Conservation (phyloP, 306 rosid species). For the Quercus mongolica region DNA sequence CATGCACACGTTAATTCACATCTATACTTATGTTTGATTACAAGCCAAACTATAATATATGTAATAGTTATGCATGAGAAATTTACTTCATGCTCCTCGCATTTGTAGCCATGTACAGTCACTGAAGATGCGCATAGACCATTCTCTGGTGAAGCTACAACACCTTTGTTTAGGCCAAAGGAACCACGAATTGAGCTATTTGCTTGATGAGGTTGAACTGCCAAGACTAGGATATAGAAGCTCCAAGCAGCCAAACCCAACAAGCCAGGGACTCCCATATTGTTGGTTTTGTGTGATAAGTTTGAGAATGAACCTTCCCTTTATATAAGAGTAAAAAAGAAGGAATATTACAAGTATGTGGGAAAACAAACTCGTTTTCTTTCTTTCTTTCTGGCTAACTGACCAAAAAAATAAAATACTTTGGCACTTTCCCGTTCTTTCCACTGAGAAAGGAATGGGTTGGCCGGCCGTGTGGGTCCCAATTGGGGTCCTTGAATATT, state of each 20-base stretch:
- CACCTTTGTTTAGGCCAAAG: slow-evolving; percentile 8
- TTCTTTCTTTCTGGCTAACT: not conserved
- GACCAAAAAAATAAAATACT: too few relatives aligned
- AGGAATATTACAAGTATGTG: not conserved
- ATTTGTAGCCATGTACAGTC: slow-evolving; percentile 61
- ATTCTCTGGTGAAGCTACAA: not conserved
- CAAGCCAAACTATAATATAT: not conserved
- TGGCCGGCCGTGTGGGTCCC: slow-evolving; percentile 16
- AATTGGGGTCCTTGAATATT: not conserved
- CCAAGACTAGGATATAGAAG: slow-evolving; percentile 24
- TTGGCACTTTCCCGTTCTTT: slow-evolving; percentile 12
- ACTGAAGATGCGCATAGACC: slow-evolving; percentile 74
- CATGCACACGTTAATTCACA: not conserved
- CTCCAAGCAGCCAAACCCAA: slow-evolving; percentile 19
- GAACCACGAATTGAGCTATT: slow-evolving; percentile 26
- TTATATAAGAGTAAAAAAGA: not conserved
- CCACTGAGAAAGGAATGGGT: not conserved
- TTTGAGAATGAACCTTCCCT: not conserved
- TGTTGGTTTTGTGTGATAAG: not conserved
- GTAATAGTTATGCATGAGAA: not conserved
- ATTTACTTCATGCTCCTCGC: slow-evolving; percentile 68
- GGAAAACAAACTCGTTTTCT: slow-evolving; percentile 20
- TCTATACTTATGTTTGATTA: not conserved
- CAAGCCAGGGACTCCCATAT: slow-evolving; percentile 31
- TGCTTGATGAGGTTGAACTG: slow-evolving; percentile 11